Base-by-base conservation (phyloP, 352 stramenopile genomes). In the Blastocystis sp. region DNA sequence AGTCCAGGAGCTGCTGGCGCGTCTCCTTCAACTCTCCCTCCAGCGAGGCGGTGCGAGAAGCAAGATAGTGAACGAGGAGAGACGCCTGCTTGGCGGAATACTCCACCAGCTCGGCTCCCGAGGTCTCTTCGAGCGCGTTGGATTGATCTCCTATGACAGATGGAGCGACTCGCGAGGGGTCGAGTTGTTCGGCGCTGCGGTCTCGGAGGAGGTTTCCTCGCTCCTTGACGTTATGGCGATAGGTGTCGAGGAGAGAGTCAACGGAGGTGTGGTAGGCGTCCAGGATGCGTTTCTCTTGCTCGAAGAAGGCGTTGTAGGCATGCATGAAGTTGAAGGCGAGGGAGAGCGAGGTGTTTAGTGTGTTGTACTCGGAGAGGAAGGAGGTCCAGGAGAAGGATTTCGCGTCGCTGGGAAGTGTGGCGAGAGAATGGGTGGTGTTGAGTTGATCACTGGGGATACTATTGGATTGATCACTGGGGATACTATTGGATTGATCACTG, bases 231-330 rank as follows among this genome's bases (percentile, higher is more conserved):
- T 78, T 78, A 3, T 51, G 36, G 18, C 27, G 24, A n/a, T 78
- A 78, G 24, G n/a, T 40, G 11, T 36, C 27, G 2, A 78, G 14
- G n/a, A 78, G 32, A 21, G 24, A 21, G 1, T 59, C 44, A 0
- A 78, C 14, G 14, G 67, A 56, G 9, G 29, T 38, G 7, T 32
- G 42, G 38, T 61, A 78, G 18, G 27, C 40, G 27, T 61, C 44
- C 18, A 78, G 46, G n/a, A 78, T 56, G 21, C 36, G n/a, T 27
- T 78, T 57, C 51, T 78, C 34, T 18, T 27, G 29, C n/a, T 78
- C 67, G 21, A 6, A 24, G 42, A 36, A 78, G 46, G 6, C 18
- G 32, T 24, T 27, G 27, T 78, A 59, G 11, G 38, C 16, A 32
- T 40, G 42, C 27, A 18, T 29, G 9, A 29, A 11, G n/a, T 78